Conservation (phyloP, 1,139 yeast genomes). For the Nakaseomyces uthaithaninus region DNA sequence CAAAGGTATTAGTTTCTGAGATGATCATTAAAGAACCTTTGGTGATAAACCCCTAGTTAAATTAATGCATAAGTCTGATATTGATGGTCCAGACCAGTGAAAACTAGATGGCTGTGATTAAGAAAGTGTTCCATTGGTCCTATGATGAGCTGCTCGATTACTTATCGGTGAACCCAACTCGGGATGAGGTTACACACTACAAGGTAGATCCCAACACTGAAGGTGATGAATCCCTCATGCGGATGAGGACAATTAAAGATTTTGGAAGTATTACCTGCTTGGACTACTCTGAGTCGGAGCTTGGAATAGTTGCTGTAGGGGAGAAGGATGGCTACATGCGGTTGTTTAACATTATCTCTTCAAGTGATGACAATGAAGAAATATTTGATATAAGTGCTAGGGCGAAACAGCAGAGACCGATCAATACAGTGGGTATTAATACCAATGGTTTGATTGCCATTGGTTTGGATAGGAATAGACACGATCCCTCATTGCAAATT, state of each 20-base stretch:
- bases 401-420: constrained; percentile 65
- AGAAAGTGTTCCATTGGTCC: constrained; percentile 29
- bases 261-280: constrained; percentile 67
- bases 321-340: constrained; percentile 62
- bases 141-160: constrained; percentile 27
- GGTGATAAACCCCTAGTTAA: too few species aligned
- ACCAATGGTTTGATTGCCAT: constrained; percentile 59
- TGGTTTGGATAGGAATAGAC: constrained; percentile 74
- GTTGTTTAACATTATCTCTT: constrained; percentile 45
- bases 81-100: too few species aligned
- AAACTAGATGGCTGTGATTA: constrained; percentile 27
- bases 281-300: constrained; percentile 49
- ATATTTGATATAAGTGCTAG: constrained; percentile 33
- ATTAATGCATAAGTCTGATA: too few species aligned
- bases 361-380: constrained; percentile 10
- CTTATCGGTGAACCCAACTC: constrained; percentile 33
- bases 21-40: too few species aligned
- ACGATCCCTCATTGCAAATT: constrained; percentile 67
- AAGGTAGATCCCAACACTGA: constrained; percentile 31
- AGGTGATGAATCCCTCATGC: constrained; percentile 39
- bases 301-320: constrained; percentile 66
- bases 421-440: constrained; percentile 68
- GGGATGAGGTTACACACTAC: constrained; percentile 33
- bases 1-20: too few species aligned
- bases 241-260: constrained; percentile 49